These are phyloP conservation scores for Trypanosomatidae sp. DNA, from an alignment of 208 protist species.

Conservation along the genomic window DNA sequence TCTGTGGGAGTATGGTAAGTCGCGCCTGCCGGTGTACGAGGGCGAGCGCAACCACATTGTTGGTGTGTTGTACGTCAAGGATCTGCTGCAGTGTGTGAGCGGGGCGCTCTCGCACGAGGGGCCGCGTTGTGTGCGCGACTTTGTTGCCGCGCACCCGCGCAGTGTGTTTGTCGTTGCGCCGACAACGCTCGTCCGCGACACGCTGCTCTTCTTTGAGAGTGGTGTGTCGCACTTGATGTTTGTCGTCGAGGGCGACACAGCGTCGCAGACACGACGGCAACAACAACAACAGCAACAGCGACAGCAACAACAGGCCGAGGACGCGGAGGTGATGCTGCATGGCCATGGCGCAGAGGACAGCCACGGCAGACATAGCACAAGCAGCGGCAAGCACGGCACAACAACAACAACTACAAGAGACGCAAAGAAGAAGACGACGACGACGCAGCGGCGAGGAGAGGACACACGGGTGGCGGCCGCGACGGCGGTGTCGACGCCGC, in stretches of 20 bases:
- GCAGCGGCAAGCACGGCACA: too few species aligned
- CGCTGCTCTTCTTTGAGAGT: constrained; percentile 43
- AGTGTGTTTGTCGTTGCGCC: constrained; percentile 31
- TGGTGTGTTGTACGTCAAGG: constrained; percentile 64
- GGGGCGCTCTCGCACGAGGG: constrained; percentile 12
- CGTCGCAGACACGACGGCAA: too few species aligned
- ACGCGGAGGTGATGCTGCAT: too few species aligned
- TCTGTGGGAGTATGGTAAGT: constrained; percentile 61
- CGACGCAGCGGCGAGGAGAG: background rate
- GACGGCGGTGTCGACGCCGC: background rate
- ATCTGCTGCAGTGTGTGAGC: constrained; percentile 43
- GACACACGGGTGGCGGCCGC: background rate
- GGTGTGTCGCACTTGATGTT: constrained; percentile 44
- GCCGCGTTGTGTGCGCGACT: constrained; percentile 28
- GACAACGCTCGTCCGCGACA: constrained; percentile 25
- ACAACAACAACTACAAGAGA: too few species aligned
- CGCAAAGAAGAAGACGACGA: too few species aligned
- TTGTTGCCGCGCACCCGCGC: constrained; percentile 34
- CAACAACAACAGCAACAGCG: background rate
- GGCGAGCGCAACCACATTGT: constrained; percentile 19
- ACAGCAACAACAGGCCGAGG: too few species aligned
- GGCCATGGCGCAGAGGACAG: too few species aligned
- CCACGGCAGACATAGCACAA: too few species aligned
- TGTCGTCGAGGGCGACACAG: constrained; percentile 11
- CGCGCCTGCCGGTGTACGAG: constrained; percentile 58